Evolutionary conservation across 2,329 filamentous ascomycete genomes (phyloP), one percentile per base, ranked within the genome.

Genomic region (Periconia sp.): DNA sequence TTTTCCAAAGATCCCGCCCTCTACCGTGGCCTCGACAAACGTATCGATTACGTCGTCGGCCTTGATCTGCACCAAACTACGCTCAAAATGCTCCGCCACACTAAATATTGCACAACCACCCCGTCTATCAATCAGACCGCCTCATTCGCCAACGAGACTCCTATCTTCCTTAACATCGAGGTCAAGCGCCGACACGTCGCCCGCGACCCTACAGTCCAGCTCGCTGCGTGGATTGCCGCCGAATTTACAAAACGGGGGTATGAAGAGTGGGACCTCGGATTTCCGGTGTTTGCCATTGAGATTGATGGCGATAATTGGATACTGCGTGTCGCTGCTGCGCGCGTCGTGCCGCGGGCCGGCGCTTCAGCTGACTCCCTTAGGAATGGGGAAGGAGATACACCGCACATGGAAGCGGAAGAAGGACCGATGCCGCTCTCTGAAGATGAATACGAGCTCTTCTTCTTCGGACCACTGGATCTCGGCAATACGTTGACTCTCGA

Each of bases 141-240:
- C n/a, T n/a, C n/a, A n/a, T n/a, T n/a, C n/a, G n/a, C n/a, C n/a
- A 52, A 47, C 27, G 47, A 51, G 45, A 45, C 17, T 52, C 48
- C 55, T 37, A 54, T 60, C 18, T 60, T 58, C 41, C 52, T 56
- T 20, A 58, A 58, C 42, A 58, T 58, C 19, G 44, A 58, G 42
- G 43, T 60, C 27, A 60, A 58, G 47, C 55, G 55, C 35, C 47
- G 35, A 19, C 48, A 56, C 35, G 53, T 56, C 27, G 50, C 54
- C 33, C 41, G 37, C 1, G 51, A 56, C 40, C 51, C 56, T 9
- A 52, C 52, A 40, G 52, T 58, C 41, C 52, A 61, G 40, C 52
- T 63, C 23, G 57, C 55, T 5, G 54, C 57, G 6, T 63, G 57
- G n/a, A n/a, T n/a, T n/a, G n/a, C n/a, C n/a, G n/a, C n/a, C n/a